Base-by-base conservation (phyloP, 2,329 filamentous ascomycete genomes). In the Fonsecaea pugnacius region DNA sequence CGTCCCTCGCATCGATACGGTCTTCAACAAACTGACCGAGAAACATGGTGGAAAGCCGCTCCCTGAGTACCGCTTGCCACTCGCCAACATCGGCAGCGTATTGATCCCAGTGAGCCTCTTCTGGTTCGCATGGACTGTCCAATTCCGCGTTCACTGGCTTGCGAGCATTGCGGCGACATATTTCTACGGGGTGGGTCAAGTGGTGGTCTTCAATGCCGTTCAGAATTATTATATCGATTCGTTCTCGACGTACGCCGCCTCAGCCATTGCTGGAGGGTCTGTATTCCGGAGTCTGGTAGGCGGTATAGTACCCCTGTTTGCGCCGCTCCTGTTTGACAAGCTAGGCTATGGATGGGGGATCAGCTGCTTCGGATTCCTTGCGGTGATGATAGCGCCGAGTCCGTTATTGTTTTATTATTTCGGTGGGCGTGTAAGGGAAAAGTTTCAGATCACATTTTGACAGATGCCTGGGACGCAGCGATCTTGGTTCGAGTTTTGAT, bases 11-110 rank as follows among this genome's bases (percentile, higher is more conserved):
- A 80, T 83, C 73, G 82, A 84, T 58, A 68, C 63, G 4, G 65
- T 78, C 2, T 83, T 76, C 71, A 68, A 71, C 18, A 52, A 56
- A 27, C 66, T 75, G 33, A 73, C 71, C 14, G 66, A 69, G 33
- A 67, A 65, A 24, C 70, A 72, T 27, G 67, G 67, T 18, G 70
- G 69, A 0, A 66, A 66, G 4, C 66, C 73, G 5, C 51, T 55
- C 0, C 85, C 85, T 0, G 86, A 89, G 65, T 82, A 80, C 62
- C 82, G 85, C 9, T 75, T 86, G 0, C 84, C 84, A 0, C 75
- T 85, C 8, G 81, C 83, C 71, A 72, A 87, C 18, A 76, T 80
- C 0, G 83, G 69, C 35, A 64, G 62, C 53, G 57, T 70, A 7
- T 40, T 80, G 46, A 77, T 83, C 14, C 81, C 82, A 0, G 60